Evolutionary conservation across 2,329 filamentous ascomycete genomes (phyloP), one percentile per base, ranked within the genome.

Genomic region (Pseudocercospora musae): DNA sequence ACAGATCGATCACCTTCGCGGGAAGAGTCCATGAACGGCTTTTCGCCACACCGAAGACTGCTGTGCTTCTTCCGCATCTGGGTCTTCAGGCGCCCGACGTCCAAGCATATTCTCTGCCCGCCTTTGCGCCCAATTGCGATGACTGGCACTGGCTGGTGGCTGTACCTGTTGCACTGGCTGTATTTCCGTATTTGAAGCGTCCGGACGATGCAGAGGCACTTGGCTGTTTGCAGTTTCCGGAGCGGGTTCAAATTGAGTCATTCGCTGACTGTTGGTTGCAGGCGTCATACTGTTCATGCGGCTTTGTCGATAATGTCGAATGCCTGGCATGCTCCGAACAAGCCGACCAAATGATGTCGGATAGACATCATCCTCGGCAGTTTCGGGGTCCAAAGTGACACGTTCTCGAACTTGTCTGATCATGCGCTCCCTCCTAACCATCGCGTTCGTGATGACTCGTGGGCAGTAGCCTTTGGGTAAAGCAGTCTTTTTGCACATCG

Each of bases 401-500:
- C 82, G 80, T 59, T 85, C 82, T 50, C 88, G 81, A 54, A 89
- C 75, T 33, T 83, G 81, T 27, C 89, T 80, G 11, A 92, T 79
- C 23, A 89, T 84, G 15, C 89, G 83, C 76, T 96, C 92, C 42
- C 90, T 85, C 20, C 90, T 87, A 5, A 96, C 92, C 89, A 96
- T 96, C 15, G 85, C 83, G 69, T 96, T 95, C 4, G 92, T 96
- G 46, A 96, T 87, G 18, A 82, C 82, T 0, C 80, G 78, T 0
- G 80, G 79, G 64, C 80, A 82, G 57, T 77, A 83, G 18, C 81
- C 91, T 79, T 69, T 74, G 71, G 93, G 92, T 0, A 97, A 78
- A 71, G 93, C 91, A 55, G 85, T 90, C 64, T 88, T 85, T 75
- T 96, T 97, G 81, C 95, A 99, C 69, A 96, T 81, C 0, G 95